Evolutionary conservation across 352 stramenopile genomes (phyloP).

Genomic region (Pythium biforme): DNA sequence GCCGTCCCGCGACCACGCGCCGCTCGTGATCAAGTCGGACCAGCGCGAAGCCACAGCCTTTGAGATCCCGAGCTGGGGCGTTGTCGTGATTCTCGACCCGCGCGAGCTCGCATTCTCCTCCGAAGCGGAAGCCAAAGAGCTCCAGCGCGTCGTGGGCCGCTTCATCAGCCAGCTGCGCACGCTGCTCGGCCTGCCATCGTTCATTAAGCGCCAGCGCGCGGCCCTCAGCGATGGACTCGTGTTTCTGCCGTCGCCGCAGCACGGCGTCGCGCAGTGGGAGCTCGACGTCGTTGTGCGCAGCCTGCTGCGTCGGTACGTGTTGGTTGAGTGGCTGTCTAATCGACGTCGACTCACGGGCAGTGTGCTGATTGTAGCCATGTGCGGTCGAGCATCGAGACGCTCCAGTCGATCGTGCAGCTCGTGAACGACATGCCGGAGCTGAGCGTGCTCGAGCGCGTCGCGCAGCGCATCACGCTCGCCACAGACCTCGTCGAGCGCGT

Average conservation of each 20-base stretch:
- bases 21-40: constrained; percentile 48
- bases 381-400: constrained; percentile 53
- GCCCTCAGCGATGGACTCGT: neutral
- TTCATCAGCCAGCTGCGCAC: constrained; percentile 67
- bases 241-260: constrained; percentile 49
- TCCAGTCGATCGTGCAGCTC: constrained; percentile 72
- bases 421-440: constrained; percentile 71
- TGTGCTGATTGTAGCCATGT: constrained; percentile 37
- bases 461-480: constrained; percentile 50
- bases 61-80: constrained; percentile 67
- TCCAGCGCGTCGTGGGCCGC: constrained; percentile 62
- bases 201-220: constrained; percentile 30
- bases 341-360: neutral
- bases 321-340: neutral
- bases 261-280: constrained; percentile 75
- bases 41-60: constrained; percentile 47
- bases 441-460: constrained; percentile 64
- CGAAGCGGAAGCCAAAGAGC: constrained; percentile 18
- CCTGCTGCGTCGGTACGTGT: constrained; percentile 44
- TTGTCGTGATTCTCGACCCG: constrained; percentile 58
- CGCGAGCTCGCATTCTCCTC: constrained; percentile 16
- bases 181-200: constrained; percentile 58
- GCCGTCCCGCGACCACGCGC: constrained; percentile 42
- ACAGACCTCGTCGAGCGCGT: constrained; percentile 54
- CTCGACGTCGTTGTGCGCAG: constrained; percentile 50